Evolutionary conservation across 1,284 basidiomycete species (phyloP).

Genomic region (Ceratobasidium sp.): DNA sequence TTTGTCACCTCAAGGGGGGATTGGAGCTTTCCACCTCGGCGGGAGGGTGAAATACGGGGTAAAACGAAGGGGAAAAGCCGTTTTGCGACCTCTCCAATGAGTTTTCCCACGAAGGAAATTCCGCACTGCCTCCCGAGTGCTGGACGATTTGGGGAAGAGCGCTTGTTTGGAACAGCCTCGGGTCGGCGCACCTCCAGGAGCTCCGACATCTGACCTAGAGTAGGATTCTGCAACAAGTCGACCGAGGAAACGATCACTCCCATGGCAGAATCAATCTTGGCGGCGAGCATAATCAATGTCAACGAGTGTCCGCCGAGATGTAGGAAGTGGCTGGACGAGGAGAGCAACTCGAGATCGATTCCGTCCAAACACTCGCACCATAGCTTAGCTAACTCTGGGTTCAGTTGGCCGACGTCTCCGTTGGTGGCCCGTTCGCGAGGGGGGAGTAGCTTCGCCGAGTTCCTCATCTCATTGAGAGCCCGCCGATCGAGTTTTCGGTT

Average conservation of each 20-base stretch:
- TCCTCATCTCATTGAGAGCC: neutral
- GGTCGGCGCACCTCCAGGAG: neutral
- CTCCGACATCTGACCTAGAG: neutral
- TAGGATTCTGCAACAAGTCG: neutral
- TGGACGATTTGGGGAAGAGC: neutral
- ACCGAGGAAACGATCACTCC: neutral
- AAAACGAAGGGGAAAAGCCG: too few species aligned
- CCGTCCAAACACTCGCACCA: slow-evolving; percentile 23
- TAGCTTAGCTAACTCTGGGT: neutral
- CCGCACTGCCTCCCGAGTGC: too few species aligned
- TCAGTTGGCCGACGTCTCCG: neutral
- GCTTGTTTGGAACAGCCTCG: neutral
- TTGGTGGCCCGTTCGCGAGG: neutral
- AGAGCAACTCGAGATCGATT: neutral
- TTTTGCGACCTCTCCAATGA: too few species aligned
- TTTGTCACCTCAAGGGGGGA: neutral
- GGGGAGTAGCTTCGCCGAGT: neutral
- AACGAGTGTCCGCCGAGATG: slow-evolving; percentile 29
- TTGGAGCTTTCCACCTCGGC: too few species aligned
- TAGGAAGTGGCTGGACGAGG: neutral
- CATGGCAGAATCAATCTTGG: slow-evolving; percentile 7
- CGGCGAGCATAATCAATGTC: slow-evolving; percentile 7
- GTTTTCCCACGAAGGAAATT: too few species aligned
- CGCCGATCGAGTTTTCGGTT: slow-evolving; percentile 19
- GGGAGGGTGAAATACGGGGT: too few species aligned